Percentiles rank a stretch among this genome's conserved stretches.
phyloP scores from a whole-genome alignment of 1,284 basidiomycete species.

The Cutaneotrichosporon cavernicola region DNA sequence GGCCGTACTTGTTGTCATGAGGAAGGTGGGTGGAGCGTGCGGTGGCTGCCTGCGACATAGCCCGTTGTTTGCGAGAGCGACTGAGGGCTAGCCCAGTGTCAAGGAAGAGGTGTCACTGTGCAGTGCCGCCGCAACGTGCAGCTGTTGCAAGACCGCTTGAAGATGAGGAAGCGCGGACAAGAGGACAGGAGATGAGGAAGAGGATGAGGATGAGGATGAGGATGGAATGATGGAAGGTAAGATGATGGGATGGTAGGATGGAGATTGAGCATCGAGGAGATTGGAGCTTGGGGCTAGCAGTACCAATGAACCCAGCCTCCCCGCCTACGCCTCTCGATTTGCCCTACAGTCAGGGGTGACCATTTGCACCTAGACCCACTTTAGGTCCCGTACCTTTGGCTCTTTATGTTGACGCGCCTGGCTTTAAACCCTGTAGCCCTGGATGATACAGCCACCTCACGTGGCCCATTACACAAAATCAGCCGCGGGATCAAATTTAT shows the following conservation, averaged over 20 bases:
- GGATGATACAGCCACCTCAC: slow-evolving; percentile 2
- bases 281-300: background rate
- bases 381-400: too few species aligned
- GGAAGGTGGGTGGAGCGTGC: background rate
- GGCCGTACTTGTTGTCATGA: background rate
- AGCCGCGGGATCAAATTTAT: background rate
- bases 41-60: slow-evolving; percentile 29
- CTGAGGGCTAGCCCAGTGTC: background rate
- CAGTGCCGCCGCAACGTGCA: slow-evolving; percentile 1
- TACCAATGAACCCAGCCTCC: background rate
- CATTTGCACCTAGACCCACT: too few species aligned
- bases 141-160: background rate
- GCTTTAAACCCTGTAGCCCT: slow-evolving; percentile 9
- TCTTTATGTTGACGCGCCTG: slow-evolving; percentile 12
- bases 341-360: background rate
- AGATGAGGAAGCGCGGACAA: background rate
- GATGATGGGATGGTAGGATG: background rate
- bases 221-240: background rate
- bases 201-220: background rate
- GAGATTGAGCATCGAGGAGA: background rate
- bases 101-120: background rate
- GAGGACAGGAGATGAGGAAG: background rate
- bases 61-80: slow-evolving; percentile 1
- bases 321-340: background rate
- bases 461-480: background rate